Percentiles rank a stretch among this genome's conserved stretches.
Conservation (phyloP, 2,329 filamentous ascomycete genomes). For the Colletotrichum phormii region DNA sequence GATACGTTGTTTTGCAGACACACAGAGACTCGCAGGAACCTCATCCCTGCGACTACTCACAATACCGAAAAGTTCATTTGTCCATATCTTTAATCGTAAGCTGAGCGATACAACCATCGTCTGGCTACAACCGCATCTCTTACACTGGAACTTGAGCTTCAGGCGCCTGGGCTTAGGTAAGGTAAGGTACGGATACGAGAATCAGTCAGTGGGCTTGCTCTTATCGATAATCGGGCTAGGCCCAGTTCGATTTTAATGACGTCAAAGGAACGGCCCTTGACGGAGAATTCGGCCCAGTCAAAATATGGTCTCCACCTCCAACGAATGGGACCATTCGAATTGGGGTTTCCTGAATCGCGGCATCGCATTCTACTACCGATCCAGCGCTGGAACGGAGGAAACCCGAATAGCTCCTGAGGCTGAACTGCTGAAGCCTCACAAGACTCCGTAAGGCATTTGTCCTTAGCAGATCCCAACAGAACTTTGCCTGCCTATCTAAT, state of each 20-base stretch:
- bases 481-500: not conserved
- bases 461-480: not conserved
- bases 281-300: conserved; percentile 7
- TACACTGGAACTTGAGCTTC: too few relatives aligned
- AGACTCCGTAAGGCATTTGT: not conserved
- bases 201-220: too few relatives aligned
- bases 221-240: not conserved
- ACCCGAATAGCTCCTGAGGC: not conserved
- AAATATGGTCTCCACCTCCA: not conserved
- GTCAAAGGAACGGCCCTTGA: conserved; percentile 4
- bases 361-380: not conserved
- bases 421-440: not conserved
- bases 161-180: too few relatives aligned
- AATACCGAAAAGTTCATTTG: conserved; percentile 1
- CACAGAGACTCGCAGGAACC: not conserved
- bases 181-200: too few relatives aligned
- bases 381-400: not conserved
- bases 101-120: too few relatives aligned
- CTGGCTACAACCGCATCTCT: not conserved
- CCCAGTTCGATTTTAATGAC: conserved; percentile 11
- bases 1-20: not conserved
- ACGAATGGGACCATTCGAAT: not conserved
- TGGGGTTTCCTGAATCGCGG: not conserved
- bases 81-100: not conserved
- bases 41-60: not conserved